These are phyloP conservation scores for Raphanus sativus DNA, from an alignment of 345 rosid species.

Conservation along the genomic window DNA sequence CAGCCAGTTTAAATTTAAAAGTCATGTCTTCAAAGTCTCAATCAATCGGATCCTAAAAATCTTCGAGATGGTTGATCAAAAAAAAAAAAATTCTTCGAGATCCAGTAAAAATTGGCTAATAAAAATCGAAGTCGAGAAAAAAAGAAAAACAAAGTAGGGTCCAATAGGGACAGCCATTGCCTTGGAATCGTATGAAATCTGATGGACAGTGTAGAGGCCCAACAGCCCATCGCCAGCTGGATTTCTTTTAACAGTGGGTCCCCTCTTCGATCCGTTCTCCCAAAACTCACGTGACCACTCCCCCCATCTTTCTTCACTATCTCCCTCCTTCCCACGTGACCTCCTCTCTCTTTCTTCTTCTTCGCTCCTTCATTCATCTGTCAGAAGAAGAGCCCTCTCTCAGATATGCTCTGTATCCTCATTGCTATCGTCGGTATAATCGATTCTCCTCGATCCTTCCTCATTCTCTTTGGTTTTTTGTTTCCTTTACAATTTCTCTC, in stretches of 20 bases:
- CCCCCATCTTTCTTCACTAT: constrained; percentile 31
- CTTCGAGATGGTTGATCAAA: too few relatives aligned
- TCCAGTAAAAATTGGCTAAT: too few relatives aligned
- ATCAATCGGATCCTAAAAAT: too few relatives aligned
- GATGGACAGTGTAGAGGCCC: constrained; percentile 38
- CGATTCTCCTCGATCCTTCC: constrained; percentile 25
- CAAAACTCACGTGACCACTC: constrained; percentile 39
- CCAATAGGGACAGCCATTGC: constrained; percentile 23
- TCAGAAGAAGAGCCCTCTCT: not conserved
- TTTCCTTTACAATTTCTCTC: not conserved
- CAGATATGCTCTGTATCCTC: constrained; percentile 36
- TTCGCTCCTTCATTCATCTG: not conserved
- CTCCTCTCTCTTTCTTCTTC: not conserved
- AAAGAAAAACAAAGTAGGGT: constrained; percentile 27
- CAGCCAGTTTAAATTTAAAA: too few relatives aligned
- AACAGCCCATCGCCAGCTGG: constrained; percentile 45
- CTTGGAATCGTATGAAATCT: constrained; percentile 30
- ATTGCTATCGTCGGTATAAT: constrained; percentile 27
- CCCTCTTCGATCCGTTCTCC: constrained; percentile 23
- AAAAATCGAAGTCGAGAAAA: too few relatives aligned
- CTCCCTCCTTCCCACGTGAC: constrained; percentile 40
- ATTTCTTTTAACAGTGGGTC: constrained; percentile 19
- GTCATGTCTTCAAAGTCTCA: too few relatives aligned
- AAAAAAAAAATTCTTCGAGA: too few relatives aligned
- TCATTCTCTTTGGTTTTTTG: not conserved